phyloP scores from a whole-genome alignment of 257 asterid species.

The Lantana camara region DNA sequence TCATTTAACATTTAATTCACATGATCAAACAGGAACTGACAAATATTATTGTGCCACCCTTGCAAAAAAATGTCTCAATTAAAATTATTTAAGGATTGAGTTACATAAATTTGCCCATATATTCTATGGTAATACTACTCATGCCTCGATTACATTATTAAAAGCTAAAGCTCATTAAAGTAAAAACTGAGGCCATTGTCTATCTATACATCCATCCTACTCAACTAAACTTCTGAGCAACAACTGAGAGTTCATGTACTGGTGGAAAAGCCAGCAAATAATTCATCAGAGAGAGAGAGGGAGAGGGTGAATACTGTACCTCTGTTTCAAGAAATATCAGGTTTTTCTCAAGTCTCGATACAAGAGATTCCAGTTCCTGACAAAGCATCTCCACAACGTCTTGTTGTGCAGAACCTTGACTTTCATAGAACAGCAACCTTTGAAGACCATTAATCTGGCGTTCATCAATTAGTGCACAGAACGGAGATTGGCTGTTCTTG shows the following conservation, averaged over 20 bases:
- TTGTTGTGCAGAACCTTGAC: slow-evolving; percentile 39
- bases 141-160: background rate
- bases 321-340: slow-evolving; percentile 60
- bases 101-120: slow-evolving; percentile 5
- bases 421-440: slow-evolving; percentile 49
- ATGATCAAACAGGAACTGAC: background rate
- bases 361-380: slow-evolving; percentile 57
- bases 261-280: background rate
- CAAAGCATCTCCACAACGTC: slow-evolving; percentile 54
- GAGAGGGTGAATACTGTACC: slow-evolving; percentile 38
- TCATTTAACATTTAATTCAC: slow-evolving; percentile 4
- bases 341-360: slow-evolving; percentile 45
- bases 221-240: slow-evolving; percentile 8
- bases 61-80: slow-evolving; percentile 7
- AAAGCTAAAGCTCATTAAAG: slow-evolving; percentile 1
- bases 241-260: slow-evolving; percentile 3
- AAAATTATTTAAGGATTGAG: slow-evolving; percentile 5
- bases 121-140: background rate
- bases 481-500: slow-evolving; percentile 33
- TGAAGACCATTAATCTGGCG: slow-evolving; percentile 60
- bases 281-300: background rate
- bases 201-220: background rate
- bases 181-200: background rate
- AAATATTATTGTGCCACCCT: background rate
- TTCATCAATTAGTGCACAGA: slow-evolving; percentile 51